Evolutionary conservation across 306 rosid genomes (phyloP), one percentile per base, ranked within the genome.

Genomic region (Cicer judaicum): DNA sequence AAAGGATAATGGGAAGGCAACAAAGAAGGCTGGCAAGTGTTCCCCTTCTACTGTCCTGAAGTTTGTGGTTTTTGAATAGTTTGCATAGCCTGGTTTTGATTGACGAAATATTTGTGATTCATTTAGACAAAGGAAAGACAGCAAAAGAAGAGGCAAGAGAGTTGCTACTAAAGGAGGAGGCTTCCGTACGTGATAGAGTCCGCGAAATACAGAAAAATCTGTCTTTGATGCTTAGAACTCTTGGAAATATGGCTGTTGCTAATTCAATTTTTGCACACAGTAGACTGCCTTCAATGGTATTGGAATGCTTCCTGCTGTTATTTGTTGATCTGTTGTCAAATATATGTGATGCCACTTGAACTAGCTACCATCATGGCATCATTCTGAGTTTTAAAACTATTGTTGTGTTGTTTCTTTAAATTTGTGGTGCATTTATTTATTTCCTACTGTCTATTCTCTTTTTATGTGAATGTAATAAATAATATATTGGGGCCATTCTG

Each of bases 101-200:
- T 16, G 13, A 43, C 54, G 34, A 14, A 15, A 47, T 68, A 43
- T 41, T 70, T 70, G 48, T 55, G 72, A 41, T 77, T 75, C 38
- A 14, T 62, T 42, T 82, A 92, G 99, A 94, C 73, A 94, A 94
- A 81, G 91, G 91, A 42, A 94, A 85, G 84, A 90, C 96, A 11
- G 95, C 93, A 21, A 94, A 94, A 80, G 97, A 92, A 80, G 97
- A 94, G 87, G 97, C 97, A 57, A 87, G 99, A 36, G 99, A 92
- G 62, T 84, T 89, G 69, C 82, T 79, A 40, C 96, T 92, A 18
- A 85, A 80, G 74, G 97, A 94, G 89, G 99, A 94, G 82, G 91
- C 95, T 56, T 86, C 89, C 29, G 61, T 89, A 68, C 95, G 97
- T 52, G 91, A 87, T 64, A 89, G 86, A 78, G 91, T 94, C 50